phyloP scores from a whole-genome alignment of 2,329 filamentous ascomycete species.

The Anthostomella pinea region DNA sequence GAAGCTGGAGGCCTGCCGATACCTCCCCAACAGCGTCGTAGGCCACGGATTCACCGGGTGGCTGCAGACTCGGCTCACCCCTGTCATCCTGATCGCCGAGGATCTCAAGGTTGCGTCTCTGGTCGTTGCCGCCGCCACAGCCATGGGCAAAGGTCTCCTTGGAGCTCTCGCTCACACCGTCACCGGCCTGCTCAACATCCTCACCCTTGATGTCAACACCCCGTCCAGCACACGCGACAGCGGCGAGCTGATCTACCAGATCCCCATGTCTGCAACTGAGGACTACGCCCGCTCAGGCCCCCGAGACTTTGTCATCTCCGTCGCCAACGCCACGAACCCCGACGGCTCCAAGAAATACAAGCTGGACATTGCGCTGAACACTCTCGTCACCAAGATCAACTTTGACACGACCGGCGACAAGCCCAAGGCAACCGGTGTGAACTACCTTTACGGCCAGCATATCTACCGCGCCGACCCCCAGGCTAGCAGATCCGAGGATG shows the following conservation, averaged over 20 bases:
- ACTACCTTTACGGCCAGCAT: slow-evolving; percentile 18
- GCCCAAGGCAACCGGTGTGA: slow-evolving; percentile 17
- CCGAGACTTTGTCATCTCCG: slow-evolving; percentile 47
- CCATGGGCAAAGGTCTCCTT: slow-evolving; percentile 38
- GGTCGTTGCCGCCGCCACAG: slow-evolving; percentile 42
- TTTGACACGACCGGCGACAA: slow-evolving; percentile 12
- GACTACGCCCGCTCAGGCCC: slow-evolving; percentile 42
- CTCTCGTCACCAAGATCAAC: slow-evolving; percentile 18
- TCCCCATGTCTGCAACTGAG: slow-evolving; percentile 44
- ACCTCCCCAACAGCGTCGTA: slow-evolving; percentile 25
- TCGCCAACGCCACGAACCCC: slow-evolving; percentile 37
- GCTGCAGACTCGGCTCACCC: slow-evolving; percentile 17
- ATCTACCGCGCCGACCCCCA: slow-evolving; percentile 20
- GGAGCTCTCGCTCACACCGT: slow-evolving; percentile 27
- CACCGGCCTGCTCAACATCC: slow-evolving; percentile 27
- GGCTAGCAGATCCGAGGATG: background rate
- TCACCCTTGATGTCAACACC: slow-evolving; percentile 45
- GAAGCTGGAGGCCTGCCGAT: slow-evolving; percentile 3
- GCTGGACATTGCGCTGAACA: slow-evolving; percentile 39
- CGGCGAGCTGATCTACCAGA: slow-evolving; percentile 44
- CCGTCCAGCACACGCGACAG: slow-evolving; percentile 38
- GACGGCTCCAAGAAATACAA: slow-evolving; percentile 33
- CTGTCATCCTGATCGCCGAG: slow-evolving; percentile 1
- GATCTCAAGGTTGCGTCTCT: slow-evolving; percentile 38
- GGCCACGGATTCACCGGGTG: slow-evolving; percentile 52